phyloP scores from a whole-genome alignment of 2,329 filamentous ascomycete species.

The Coniochaeta hoffmannii region DNA sequence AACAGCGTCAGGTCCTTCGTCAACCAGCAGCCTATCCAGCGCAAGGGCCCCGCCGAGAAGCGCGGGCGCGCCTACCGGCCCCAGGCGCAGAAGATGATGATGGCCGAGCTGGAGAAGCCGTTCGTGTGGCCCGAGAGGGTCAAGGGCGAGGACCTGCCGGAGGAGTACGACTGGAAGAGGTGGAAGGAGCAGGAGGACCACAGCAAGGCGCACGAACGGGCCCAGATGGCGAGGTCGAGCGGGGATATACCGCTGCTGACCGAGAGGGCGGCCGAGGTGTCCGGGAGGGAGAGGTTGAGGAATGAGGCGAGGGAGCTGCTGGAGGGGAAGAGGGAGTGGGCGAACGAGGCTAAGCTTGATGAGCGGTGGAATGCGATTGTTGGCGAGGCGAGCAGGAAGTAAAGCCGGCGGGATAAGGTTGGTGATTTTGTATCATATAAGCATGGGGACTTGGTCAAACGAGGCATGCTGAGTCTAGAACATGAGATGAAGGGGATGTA shows the following conservation, averaged over 20 bases:
- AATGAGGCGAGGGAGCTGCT: conserved; percentile 49
- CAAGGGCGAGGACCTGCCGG: conserved; percentile 45
- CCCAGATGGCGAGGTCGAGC: conserved; percentile 23
- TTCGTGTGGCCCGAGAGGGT: conserved; percentile 81
- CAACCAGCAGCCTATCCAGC: conserved; percentile 52
- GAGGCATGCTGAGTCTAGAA: not conserved
- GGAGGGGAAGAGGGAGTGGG: conserved; percentile 9
- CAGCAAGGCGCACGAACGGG: conserved; percentile 30
- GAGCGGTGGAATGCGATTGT: conserved; percentile 14
- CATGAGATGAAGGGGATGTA: conserved; percentile 10
- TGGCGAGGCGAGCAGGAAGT: conserved; percentile 9
- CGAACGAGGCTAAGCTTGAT: conserved; percentile 6
- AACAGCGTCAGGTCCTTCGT: conserved; percentile 72
- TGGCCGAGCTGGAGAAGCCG: conserved; percentile 76
- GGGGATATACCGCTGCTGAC: conserved; percentile 22
- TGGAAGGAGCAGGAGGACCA: conserved; percentile 45
- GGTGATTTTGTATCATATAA: not conserved
- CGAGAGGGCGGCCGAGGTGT: conserved; percentile 3
- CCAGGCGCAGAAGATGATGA: conserved; percentile 82
- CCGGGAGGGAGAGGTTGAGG: conserved; percentile 38
- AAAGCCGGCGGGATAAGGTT: conserved; percentile 12
- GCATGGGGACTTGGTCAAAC: not conserved
- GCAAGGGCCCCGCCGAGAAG: conserved; percentile 23
- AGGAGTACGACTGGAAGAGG: conserved; percentile 57
- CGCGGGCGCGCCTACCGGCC: conserved; percentile 61